Percentiles rank a stretch among this genome's conserved stretches.
These are phyloP conservation scores for Cornus kousa DNA, from an alignment of 148 eudicot genomes.

Conservation along the genomic window DNA sequence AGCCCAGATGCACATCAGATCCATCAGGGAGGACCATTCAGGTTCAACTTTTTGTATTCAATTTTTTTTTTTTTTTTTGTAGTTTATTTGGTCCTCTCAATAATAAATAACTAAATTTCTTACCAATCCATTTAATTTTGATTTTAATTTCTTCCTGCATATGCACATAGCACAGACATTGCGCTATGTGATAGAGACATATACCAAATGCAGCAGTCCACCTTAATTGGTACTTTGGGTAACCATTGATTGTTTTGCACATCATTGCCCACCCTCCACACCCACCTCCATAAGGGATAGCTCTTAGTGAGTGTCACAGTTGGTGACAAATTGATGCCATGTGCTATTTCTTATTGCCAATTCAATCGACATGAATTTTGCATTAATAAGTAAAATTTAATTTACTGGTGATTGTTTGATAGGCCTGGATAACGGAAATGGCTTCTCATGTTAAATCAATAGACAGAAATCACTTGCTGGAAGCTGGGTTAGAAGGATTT, in stretches of 20 bases:
- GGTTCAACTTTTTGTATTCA: conserved; percentile 32
- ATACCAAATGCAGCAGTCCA: too few relatives aligned
- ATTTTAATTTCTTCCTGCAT: too few relatives aligned
- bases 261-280: not conserved
- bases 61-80: too few relatives aligned
- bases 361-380: not conserved
- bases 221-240: too few relatives aligned
- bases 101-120: too few relatives aligned
- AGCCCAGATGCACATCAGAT: conserved; percentile 94
- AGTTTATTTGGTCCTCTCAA: too few relatives aligned
- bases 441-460: conserved; percentile 85
- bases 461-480: conserved; percentile 86
- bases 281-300: not conserved
- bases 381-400: not conserved
- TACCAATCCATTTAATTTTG: too few relatives aligned
- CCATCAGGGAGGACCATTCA: conserved; percentile 89
- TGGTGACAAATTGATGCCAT: not conserved
- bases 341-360: not conserved
- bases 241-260: not conserved
- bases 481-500: conserved; percentile 94
- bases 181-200: not conserved
- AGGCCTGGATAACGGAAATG: conserved; percentile 95
- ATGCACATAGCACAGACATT: too few relatives aligned
- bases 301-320: not conserved
- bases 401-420: conserved; percentile 7